These are phyloP conservation scores for Chlorella vulgaris DNA, from an alignment of 139 green algal genomes.

Conservation along the genomic window DNA sequence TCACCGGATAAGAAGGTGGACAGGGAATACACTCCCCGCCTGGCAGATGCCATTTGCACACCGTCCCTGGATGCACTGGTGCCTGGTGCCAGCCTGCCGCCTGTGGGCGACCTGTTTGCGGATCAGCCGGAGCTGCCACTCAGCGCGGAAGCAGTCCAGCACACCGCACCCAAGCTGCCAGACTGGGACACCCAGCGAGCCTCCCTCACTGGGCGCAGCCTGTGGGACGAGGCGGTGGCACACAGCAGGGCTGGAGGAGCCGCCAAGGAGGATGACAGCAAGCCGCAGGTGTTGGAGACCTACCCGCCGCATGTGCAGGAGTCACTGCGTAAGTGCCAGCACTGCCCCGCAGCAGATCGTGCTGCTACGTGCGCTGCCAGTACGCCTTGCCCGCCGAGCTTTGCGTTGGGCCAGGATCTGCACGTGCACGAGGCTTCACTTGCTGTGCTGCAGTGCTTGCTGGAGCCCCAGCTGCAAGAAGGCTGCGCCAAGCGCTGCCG, in stretches of 20 bases:
- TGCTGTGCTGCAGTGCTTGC: no score
- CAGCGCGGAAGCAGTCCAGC: not conserved
- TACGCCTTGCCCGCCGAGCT: no score
- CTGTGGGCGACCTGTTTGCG: conserved; percentile 46
- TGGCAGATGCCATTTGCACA: conserved; percentile 24
- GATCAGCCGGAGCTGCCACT: not conserved
- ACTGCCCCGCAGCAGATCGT: no score
- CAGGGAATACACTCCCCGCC: conserved; percentile 27
- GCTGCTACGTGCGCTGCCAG: no score
- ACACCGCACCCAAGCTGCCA: not conserved
- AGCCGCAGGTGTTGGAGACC: not conserved
- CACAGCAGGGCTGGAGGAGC: not conserved
- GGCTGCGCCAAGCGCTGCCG: no score
- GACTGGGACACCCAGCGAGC: conserved; percentile 29
- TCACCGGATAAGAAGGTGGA: conserved; percentile 20
- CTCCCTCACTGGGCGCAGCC: conserved; percentile 38
- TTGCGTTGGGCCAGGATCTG: no score
- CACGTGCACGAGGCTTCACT: no score
- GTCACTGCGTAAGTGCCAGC: conserved; percentile 9
- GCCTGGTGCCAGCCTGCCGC: conserved; percentile 18
- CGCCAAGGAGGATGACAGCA: not conserved
- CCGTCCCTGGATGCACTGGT: conserved; percentile 15
- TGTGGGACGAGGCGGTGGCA: conserved; percentile 5
- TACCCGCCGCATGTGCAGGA: not conserved
- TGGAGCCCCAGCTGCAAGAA: no score